Evolutionary conservation across 495 filamentous ascomycete genomes (phyloP).

Genomic region (Rostrohypoxylon terebratum): DNA sequence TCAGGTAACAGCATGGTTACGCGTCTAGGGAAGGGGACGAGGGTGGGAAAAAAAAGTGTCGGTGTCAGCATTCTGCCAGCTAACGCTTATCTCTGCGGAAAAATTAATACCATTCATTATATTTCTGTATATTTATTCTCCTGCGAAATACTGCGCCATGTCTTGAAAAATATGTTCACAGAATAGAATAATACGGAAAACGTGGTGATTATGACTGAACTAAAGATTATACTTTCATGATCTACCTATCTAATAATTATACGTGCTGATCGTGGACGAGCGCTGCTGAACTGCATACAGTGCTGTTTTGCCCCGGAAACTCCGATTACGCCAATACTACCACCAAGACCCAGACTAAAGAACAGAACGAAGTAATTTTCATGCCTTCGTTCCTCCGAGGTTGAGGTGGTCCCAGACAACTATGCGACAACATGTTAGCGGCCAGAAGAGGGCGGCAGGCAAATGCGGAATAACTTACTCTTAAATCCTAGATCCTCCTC

Average conservation of each 20-base stretch:
- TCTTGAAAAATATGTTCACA: not conserved
- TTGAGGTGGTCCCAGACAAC: conserved; percentile 69
- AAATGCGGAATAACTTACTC: conserved; percentile 53
- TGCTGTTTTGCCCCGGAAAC: not conserved
- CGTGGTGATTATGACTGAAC: not conserved
- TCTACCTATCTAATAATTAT: conserved; percentile 12
- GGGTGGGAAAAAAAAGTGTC: not conserved
- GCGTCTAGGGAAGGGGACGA: not conserved
- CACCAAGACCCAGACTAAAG: conserved; percentile 2
- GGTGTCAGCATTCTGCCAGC: not conserved
- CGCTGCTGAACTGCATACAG: conserved; percentile 1
- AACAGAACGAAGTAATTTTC: not conserved
- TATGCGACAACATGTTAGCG: conserved; percentile 44
- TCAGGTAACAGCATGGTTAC: conserved; percentile 1
- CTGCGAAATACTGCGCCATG: not conserved
- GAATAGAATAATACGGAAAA: not conserved
- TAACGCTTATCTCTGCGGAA: conserved; percentile 7
- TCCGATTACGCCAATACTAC: conserved; percentile 30
- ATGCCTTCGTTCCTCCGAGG: conserved; percentile 54
- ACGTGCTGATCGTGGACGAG: not conserved
- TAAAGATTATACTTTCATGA: not conserved
- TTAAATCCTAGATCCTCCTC: conserved; percentile 73
- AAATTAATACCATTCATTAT: not conserved
- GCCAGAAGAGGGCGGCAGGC: not conserved
- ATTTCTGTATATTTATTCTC: not conserved